Percentiles rank a stretch among this genome's conserved stretches.
phyloP scores from a whole-genome alignment of 1,284 basidiomycete species.

The Phenoliferia sp. region DNA sequence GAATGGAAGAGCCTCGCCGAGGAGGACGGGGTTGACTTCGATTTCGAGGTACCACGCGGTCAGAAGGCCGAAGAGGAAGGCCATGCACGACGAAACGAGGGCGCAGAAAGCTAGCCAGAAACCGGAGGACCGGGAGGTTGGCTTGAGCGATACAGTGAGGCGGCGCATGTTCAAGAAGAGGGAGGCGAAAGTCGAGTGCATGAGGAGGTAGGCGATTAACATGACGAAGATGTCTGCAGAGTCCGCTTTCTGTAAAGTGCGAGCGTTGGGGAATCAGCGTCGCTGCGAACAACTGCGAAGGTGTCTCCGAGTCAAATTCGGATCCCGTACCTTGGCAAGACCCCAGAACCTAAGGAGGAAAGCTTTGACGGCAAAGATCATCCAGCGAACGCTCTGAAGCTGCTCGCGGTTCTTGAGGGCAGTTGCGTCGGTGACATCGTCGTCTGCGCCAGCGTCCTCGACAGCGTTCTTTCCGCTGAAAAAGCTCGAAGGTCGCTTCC shows the following conservation, averaged over 20 bases:
- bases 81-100: slow-evolving; percentile 76
- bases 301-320: no score
- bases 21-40: slow-evolving; percentile 82
- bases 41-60: slow-evolving; percentile 77
- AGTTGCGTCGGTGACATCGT: slow-evolving; percentile 18
- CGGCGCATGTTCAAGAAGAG: slow-evolving; percentile 80
- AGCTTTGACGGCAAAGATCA: slow-evolving; percentile 76
- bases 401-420: slow-evolving; percentile 48
- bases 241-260: slow-evolving; percentile 85
- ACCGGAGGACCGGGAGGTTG: slow-evolving; percentile 76
- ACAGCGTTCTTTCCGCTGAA: slow-evolving; percentile 13
- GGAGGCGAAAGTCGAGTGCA: slow-evolving; percentile 92
- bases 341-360: slow-evolving; percentile 79
- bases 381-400: slow-evolving; percentile 73
- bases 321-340: slow-evolving; percentile 63
- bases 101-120: slow-evolving; percentile 65
- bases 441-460: slow-evolving; percentile 8
- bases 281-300: not conserved
- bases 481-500: slow-evolving; percentile 22
- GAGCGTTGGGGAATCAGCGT: not conserved
- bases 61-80: slow-evolving; percentile 81
- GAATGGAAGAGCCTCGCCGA: slow-evolving; percentile 95
- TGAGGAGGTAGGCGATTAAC: slow-evolving; percentile 88
- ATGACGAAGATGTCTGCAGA: slow-evolving; percentile 94
- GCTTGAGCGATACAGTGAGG: slow-evolving; percentile 82